Evolutionary conservation across 495 filamentous ascomycete species (phyloP).

Genomic region (Hypomontagnella submonticulosa): DNA sequence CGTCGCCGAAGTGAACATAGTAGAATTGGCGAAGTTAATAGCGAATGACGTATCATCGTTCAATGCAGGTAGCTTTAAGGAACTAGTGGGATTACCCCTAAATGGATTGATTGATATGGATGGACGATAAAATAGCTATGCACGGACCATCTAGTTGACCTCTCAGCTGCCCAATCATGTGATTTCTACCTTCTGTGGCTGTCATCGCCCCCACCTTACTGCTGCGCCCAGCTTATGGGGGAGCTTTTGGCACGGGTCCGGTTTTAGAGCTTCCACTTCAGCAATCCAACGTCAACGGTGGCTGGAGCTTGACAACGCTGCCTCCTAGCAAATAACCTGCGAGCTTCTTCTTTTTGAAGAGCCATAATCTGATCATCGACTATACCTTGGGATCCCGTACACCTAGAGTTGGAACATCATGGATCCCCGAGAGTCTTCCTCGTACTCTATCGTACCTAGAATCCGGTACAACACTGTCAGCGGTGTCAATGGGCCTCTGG

Average conservation of each 20-base stretch:
- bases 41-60: no score
- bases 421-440: slow-evolving; percentile 82
- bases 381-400: slow-evolving; percentile 17
- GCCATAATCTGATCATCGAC: slow-evolving; percentile 15
- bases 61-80: no score
- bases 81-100: neutral
- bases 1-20: no score
- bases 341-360: slow-evolving; percentile 31
- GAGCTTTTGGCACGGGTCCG: slow-evolving; percentile 31
- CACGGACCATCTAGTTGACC: slow-evolving; percentile 14
- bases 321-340: slow-evolving; percentile 29
- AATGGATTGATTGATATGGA: neutral
- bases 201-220: slow-evolving; percentile 26
- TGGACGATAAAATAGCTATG: neutral
- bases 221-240: slow-evolving; percentile 36
- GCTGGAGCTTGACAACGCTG: slow-evolving; percentile 40
- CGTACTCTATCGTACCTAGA: slow-evolving; percentile 79
- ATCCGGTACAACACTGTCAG: slow-evolving; percentile 98
- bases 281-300: slow-evolving; percentile 42
- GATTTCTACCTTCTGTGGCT: slow-evolving; percentile 32
- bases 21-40: no score
- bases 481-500: slow-evolving; percentile 96
- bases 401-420: slow-evolving; percentile 60
- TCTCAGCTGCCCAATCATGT: slow-evolving; percentile 25
- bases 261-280: slow-evolving; percentile 37